Evolutionary conservation across 352 stramenopile species (phyloP), one percentile per base, ranked within the genome.

Genomic region (Pythium myriotylum): DNA sequence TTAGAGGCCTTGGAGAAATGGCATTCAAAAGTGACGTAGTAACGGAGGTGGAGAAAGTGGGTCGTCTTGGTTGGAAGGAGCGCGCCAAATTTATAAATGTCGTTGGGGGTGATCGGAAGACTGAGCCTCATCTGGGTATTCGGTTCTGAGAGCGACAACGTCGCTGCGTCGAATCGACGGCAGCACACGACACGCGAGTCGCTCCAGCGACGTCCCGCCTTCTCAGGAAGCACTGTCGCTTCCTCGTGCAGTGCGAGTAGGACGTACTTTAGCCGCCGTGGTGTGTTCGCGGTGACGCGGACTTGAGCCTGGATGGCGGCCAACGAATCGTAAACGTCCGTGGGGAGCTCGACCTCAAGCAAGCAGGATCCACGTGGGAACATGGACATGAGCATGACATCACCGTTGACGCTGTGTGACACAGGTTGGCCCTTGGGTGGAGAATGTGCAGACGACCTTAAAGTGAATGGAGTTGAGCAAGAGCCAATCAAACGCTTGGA

Each of bases 21-120:
- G 37, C 46, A 56, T 14, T 64, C 56, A 24, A 64, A 23, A 2
- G 13, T 37, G 4, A 64, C 35, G 47, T 35, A 39, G 20, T 64
- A 49, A 12, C 24, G 10, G 37, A 64, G 19, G 8, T n/a, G 4
- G 12, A 63, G 20, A 16, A 47, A 54, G 6, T 24, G 46, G 3
- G 46, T 49, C 17, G 32, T 13, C 2, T 55, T 17, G 2, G 35
- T 50, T n/a, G 45, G 43, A 1, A 50, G 7, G 9, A 55, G 46
- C 2, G 19, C 23, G 4, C 22, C 54, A n/a, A 14, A 33, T 14
- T 29, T 24, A 17, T 51, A 40, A 7, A 26, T 54, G 12, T 50
- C 23, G 4, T 35, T n/a, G 2, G 39, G 23, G 10, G 55, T 29
- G 22, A 63, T 51, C 17, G 47, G 47, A 12, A 63, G 24, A 14